Evolutionary conservation across 306 rosid genomes (phyloP), one percentile per base, ranked within the genome.

Genomic region (Prinsepia uniflora): DNA sequence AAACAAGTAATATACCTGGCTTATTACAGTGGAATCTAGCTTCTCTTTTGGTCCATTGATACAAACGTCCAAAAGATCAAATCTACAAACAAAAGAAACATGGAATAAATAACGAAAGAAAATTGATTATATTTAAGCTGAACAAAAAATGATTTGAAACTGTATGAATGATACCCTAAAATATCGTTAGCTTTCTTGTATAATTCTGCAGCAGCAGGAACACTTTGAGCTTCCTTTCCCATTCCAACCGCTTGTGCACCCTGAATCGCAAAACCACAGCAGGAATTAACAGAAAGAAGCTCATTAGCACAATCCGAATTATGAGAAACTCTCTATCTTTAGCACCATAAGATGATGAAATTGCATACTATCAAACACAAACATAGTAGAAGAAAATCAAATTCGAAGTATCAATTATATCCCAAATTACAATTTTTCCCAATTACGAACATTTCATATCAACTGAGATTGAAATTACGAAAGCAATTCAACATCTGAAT

Each of bases 181-280:
- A 95, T 86, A 5, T 87, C 86, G 68, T 91, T 86, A 3, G 99
- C 99, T 77, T 79, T 89, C 83, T 77, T 82, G 85, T 81, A 95
- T 83, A 95, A 81, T 56, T 72, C 70, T 2, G 90, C 85, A 65
- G 96, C 96, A 63, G 90, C 76, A 61, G 96, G 91, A 58, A 91
- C 88, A 71, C 82, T 89, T 72, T 79, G 97, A 80, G 96, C 97
- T 71, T 89, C 99, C 79, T 89, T 87, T 68, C 96, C 99, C 97
- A 95, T 95, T 81, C 96, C 97, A 80, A 91, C 83, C 48, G 93
- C 87, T 86, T 95, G 99, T 19, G 99, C 97, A 69, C 99, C 99
- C 99, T 95, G 79, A 44, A 48, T 46, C 56, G 70, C 30, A 57
- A 52, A 79, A 68, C 36, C 36, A 4, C 24, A 72, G 53, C 36